Percentiles rank a stretch among this genome's conserved stretches.
These are phyloP conservation scores for Rhododendron williamsianum DNA, from an alignment of 148 eudicot species.

Conservation along the genomic window DNA sequence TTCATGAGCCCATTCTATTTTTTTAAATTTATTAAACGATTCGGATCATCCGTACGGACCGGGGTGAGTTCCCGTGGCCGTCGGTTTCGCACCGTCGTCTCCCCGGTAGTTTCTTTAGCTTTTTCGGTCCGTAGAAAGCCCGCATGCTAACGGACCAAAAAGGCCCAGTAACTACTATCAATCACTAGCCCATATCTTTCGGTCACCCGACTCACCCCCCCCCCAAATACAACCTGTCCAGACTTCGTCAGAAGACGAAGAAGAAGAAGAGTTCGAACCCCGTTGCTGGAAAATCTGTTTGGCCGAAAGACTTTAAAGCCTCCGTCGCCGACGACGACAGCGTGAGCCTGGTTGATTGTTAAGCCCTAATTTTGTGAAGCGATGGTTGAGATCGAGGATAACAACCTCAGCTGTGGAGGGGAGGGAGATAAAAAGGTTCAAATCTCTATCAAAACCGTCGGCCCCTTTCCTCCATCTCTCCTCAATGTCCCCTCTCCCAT, in stretches of 20 bases:
- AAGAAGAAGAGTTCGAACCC: not conserved
- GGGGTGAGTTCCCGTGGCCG: too few relatives aligned
- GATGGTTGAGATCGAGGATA: constrained; percentile 41
- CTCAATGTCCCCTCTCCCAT: constrained; percentile 50
- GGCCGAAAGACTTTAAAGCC: not conserved
- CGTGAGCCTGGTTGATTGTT: constrained; percentile 6
- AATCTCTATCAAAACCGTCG: constrained; percentile 61
- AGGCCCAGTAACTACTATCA: not conserved
- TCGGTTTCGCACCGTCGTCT: too few relatives aligned
- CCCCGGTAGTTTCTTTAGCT: too few relatives aligned
- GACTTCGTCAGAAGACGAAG: not conserved
- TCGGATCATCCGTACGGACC: too few relatives aligned
- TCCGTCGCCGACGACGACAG: not conserved
- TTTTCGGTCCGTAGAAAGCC: too few relatives aligned
- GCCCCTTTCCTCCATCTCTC: constrained; percentile 75
- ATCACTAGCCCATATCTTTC: not conserved
- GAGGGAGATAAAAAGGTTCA: constrained; percentile 31
- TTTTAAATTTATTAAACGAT: too few relatives aligned
- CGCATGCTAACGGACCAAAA: not conserved
- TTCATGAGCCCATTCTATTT: too few relatives aligned
- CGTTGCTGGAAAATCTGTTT: not conserved
- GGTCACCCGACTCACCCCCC: too few relatives aligned
- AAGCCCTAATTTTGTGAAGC: not conserved
- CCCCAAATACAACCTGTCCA: too few relatives aligned
- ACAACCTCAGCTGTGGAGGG: constrained; percentile 13